phyloP scores from a whole-genome alignment of 352 stramenopile species.

The Nothophytophthora sp. region DNA sequence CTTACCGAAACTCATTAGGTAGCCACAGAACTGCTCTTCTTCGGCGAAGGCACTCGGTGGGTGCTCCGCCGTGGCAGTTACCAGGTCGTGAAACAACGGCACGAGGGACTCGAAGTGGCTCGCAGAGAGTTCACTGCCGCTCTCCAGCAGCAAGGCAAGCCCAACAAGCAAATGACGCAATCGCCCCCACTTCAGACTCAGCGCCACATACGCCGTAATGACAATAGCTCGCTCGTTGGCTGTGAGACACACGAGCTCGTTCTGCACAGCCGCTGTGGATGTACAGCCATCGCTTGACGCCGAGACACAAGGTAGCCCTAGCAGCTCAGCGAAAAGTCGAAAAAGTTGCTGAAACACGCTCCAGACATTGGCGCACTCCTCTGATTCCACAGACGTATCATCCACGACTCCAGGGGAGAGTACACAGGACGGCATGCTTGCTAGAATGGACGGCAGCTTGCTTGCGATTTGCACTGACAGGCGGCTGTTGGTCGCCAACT shows the following conservation, averaged over 20 bases:
- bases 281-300: neutral
- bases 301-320: conserved; percentile 15
- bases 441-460: conserved; percentile 63
- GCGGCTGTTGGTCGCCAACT: conserved; percentile 23
- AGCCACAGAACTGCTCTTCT: conserved; percentile 37
- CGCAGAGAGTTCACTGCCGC: conserved; percentile 5
- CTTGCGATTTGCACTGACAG: conserved; percentile 49
- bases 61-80: conserved; percentile 25
- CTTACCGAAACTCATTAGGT: conserved; percentile 86
- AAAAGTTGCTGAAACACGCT: conserved; percentile 68
- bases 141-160: conserved; percentile 40
- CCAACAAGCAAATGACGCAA: conserved; percentile 51
- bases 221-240: conserved; percentile 30
- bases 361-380: conserved; percentile 6
- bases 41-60: conserved; percentile 14
- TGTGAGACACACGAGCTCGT: conserved; percentile 7
- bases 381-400: neutral
- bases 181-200: conserved; percentile 72
- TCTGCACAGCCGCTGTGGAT: neutral
- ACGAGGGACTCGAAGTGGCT: conserved; percentile 27
- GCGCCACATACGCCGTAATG: conserved; percentile 52
- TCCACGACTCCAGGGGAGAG: conserved; percentile 51
- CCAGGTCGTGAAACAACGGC: conserved; percentile 46
- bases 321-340: conserved; percentile 37
- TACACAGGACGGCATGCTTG: conserved; percentile 49